A percentile compares a stretch with the other conserved stretches of the same genome.
phyloP scores from a whole-genome alignment of 1,284 basidiomycete species.

The Peniophora sp. region DNA sequence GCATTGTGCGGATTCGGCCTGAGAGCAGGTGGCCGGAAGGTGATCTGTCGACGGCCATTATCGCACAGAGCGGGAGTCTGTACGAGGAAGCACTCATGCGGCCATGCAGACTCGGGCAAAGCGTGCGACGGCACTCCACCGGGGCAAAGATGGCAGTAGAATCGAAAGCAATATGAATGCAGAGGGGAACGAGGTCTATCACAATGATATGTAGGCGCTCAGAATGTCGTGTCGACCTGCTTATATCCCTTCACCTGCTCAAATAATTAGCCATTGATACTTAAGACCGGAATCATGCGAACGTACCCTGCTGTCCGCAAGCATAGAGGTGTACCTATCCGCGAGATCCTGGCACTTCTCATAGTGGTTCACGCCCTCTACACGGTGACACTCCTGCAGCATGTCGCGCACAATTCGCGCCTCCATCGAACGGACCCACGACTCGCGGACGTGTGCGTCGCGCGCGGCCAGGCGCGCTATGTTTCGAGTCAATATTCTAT shows the following conservation, averaged over 20 bases:
- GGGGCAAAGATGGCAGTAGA: no score
- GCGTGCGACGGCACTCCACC: no score
- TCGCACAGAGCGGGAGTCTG: no score
- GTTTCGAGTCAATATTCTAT: neutral
- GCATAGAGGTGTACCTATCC: constrained; percentile 78
- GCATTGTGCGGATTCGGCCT: no score
- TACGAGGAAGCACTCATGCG: no score
- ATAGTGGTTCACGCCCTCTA: constrained; percentile 88
- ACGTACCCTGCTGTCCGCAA: constrained; percentile 82
- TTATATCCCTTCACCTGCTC: constrained; percentile 30
- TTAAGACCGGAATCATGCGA: neutral
- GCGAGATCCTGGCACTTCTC: constrained; percentile 86
- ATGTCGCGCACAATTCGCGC: constrained; percentile 85
- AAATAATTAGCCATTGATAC: neutral
- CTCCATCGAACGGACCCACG: constrained; percentile 95
- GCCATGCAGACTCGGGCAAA: no score
- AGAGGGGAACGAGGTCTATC: neutral
- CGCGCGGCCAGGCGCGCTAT: no score
- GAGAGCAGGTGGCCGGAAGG: no score
- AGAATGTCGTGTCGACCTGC: constrained; percentile 25
- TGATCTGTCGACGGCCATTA: no score
- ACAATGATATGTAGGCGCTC: constrained; percentile 1
- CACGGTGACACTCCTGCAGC: constrained; percentile 85
- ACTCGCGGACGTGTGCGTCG: constrained; percentile 68
- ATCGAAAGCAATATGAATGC: no score